phyloP scores from a whole-genome alignment of 1,284 basidiomycete genomes.

The Irpex rosettiformis region DNA sequence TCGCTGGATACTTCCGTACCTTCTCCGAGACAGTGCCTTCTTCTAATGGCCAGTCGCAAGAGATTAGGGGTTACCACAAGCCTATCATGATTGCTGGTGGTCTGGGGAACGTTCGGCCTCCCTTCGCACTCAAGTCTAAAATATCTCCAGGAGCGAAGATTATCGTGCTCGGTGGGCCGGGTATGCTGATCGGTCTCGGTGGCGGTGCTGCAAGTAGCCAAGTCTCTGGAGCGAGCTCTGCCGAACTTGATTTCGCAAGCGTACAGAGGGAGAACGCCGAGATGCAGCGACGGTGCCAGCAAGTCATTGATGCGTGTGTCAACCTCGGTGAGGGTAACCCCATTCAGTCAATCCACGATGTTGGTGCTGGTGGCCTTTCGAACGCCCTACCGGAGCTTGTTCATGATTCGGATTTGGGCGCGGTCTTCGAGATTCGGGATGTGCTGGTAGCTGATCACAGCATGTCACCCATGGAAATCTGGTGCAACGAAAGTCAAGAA shows the following conservation, averaged over 20 bases:
- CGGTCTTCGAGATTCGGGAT: slow-evolving; percentile 92
- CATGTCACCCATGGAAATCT: slow-evolving; percentile 99
- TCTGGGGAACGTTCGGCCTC: slow-evolving; percentile 86
- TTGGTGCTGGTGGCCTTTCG: slow-evolving; percentile 94
- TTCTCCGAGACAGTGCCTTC: slow-evolving; percentile 73
- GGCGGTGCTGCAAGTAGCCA: slow-evolving; percentile 96
- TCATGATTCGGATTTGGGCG: slow-evolving; percentile 91
- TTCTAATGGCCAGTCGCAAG: slow-evolving; percentile 38
- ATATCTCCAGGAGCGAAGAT: slow-evolving; percentile 83
- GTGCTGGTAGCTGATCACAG: slow-evolving; percentile 88
- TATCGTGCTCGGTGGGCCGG: slow-evolving; percentile 95
- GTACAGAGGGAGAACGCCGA: slow-evolving; percentile 98
- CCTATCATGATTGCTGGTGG: slow-evolving; percentile 99
- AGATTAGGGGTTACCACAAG: slow-evolving; percentile 97
- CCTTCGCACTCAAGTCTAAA: slow-evolving; percentile 73
- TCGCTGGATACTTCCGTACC: slow-evolving; percentile 86
- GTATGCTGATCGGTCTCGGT: slow-evolving; percentile 94
- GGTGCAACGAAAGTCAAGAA: slow-evolving; percentile 99
- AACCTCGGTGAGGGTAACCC: slow-evolving; percentile 69
- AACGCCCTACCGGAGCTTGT: slow-evolving; percentile 98
- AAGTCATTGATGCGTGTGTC: slow-evolving; percentile 93
- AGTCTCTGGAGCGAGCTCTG: slow-evolving; percentile 83
- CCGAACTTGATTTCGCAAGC: slow-evolving; percentile 94
- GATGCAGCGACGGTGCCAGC: slow-evolving; percentile 96
- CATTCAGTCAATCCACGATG: slow-evolving; percentile 96